A percentile compares a stretch with the other conserved stretches of the same genome.
These are phyloP conservation scores for Cladophialophora chaetospira DNA, from an alignment of 2,329 filamentous ascomycete genomes.

Conservation along the genomic window DNA sequence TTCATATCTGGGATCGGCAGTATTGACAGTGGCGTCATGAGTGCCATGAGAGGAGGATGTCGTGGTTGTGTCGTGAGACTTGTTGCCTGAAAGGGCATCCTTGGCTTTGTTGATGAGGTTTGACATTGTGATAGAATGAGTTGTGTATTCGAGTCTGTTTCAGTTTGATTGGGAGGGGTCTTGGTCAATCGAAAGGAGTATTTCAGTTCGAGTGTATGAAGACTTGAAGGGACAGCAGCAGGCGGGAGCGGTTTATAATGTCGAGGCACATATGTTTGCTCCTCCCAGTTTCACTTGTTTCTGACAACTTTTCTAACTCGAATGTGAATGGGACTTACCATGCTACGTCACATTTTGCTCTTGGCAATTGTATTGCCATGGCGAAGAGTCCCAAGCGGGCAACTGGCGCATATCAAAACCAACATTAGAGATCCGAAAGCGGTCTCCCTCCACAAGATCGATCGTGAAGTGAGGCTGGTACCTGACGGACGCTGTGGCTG, in stretches of 20 bases:
- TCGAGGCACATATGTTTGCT: neutral
- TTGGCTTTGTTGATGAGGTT: constrained; percentile 52
- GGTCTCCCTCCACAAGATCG: neutral
- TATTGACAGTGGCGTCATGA: neutral
- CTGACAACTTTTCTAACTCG: too few species aligned
- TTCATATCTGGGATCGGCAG: neutral
- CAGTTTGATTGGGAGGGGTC: neutral
- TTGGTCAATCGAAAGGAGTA: neutral
- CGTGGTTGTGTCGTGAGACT: constrained; percentile 28
- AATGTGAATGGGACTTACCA: neutral
- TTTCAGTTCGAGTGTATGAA: neutral
- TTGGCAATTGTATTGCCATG: neutral
- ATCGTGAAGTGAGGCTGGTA: neutral
- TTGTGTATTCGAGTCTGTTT: too few species aligned
- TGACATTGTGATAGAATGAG: constrained; percentile 44
- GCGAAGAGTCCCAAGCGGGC: neutral
- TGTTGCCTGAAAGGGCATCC: constrained; percentile 44
- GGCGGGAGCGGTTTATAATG: neutral
- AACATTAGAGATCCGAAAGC: neutral
- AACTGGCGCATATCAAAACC: neutral
- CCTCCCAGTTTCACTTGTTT: constrained; percentile 1
- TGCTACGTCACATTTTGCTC: constrained; percentile 1
- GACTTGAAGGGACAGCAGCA: neutral
- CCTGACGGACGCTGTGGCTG: constrained; percentile 16
- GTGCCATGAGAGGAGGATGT: constrained; percentile 24